Evolutionary conservation across 1,284 basidiomycete species (phyloP).

Genomic region (Apiotrichum gamsii): DNA sequence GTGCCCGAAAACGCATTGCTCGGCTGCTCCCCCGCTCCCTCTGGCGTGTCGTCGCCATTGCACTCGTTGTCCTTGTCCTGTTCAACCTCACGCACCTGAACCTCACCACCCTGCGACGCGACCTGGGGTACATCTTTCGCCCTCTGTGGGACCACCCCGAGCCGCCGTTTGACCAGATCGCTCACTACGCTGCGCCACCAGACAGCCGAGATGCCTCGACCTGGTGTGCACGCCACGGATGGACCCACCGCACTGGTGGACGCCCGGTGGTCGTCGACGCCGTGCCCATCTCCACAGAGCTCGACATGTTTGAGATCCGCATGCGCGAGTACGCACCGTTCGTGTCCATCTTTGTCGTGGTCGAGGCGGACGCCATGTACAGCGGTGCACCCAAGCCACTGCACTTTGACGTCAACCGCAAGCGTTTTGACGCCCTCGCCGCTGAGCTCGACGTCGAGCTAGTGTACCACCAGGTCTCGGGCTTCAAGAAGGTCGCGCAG

Average conservation of each 20-base stretch:
- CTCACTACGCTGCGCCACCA: slow-evolving; percentile 13
- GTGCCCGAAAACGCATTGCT: too few species aligned
- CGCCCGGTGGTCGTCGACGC: slow-evolving; percentile 49
- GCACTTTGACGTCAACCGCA: slow-evolving; percentile 46
- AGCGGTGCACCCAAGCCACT: slow-evolving; percentile 57
- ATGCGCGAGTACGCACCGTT: slow-evolving; percentile 59
- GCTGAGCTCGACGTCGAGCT: not conserved
- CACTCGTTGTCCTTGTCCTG: not conserved
- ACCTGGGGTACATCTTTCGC: slow-evolving; percentile 26
- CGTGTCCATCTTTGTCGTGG: slow-evolving; percentile 61
- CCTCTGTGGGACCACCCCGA: slow-evolving; percentile 29
- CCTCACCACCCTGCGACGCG: slow-evolving; percentile 9
- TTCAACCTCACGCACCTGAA: not conserved
- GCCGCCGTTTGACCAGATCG: slow-evolving; percentile 5
- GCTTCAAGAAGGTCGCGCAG: slow-evolving; percentile 19
- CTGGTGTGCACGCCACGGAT: slow-evolving; percentile 26
- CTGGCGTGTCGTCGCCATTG: too few species aligned
- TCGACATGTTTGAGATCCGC: slow-evolving; percentile 64
- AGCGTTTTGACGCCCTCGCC: slow-evolving; percentile 19
- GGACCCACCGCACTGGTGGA: slow-evolving; percentile 4
- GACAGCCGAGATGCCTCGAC: not conserved
- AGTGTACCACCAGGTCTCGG: slow-evolving; percentile 7
- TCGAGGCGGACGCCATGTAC: slow-evolving; percentile 60
- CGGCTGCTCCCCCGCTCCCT: too few species aligned
- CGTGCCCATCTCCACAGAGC: slow-evolving; percentile 58